These are phyloP conservation scores for Metschnikowia shivogae DNA, from an alignment of 805 yeast species.

Conservation along the genomic window DNA sequence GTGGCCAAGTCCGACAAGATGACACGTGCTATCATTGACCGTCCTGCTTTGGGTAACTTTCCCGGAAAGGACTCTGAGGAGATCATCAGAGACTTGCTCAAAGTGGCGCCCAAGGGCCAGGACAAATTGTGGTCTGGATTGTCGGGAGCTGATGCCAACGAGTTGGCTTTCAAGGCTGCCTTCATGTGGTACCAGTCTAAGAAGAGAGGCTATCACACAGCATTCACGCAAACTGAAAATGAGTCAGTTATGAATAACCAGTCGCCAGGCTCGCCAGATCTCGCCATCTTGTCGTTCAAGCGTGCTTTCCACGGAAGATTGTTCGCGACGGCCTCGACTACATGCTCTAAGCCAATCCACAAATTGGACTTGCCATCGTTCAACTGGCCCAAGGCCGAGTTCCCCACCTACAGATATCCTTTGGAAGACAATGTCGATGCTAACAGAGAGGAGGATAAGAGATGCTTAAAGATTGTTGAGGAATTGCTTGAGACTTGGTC, in stretches of 20 bases:
- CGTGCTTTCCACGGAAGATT: slow-evolving; percentile 93
- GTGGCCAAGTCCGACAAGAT: slow-evolving; percentile 67
- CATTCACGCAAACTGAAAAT: slow-evolving; percentile 67
- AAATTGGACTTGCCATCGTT: slow-evolving; percentile 90
- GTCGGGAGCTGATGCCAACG: slow-evolving; percentile 87
- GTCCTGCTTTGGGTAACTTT: slow-evolving; percentile 71
- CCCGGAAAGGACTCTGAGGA: slow-evolving; percentile 59
- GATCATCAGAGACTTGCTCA: slow-evolving; percentile 45
- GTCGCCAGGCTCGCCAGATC: slow-evolving; percentile 85
- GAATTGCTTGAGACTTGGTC: slow-evolving; percentile 62
- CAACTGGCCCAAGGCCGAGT: slow-evolving; percentile 96
- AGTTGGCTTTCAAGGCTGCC: slow-evolving; percentile 84
- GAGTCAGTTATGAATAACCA: slow-evolving; percentile 70
- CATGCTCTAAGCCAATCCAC: slow-evolving; percentile 93
- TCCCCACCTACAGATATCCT: slow-evolving; percentile 83
- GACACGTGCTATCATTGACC: slow-evolving; percentile 69
- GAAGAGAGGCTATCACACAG: slow-evolving; percentile 59
- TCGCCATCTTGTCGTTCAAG: slow-evolving; percentile 82
- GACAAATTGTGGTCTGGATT: slow-evolving; percentile 72
- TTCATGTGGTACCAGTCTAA: slow-evolving; percentile 72
- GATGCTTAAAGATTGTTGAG: slow-evolving; percentile 77
- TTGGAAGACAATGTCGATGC: slow-evolving; percentile 58
- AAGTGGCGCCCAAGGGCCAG: slow-evolving; percentile 77
- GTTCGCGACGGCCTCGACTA: slow-evolving; percentile 86
- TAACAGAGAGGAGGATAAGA: slow-evolving; percentile 73